Evolutionary conservation across 2,329 filamentous ascomycete genomes (phyloP).

Genomic region (Sporothrix inflata): DNA sequence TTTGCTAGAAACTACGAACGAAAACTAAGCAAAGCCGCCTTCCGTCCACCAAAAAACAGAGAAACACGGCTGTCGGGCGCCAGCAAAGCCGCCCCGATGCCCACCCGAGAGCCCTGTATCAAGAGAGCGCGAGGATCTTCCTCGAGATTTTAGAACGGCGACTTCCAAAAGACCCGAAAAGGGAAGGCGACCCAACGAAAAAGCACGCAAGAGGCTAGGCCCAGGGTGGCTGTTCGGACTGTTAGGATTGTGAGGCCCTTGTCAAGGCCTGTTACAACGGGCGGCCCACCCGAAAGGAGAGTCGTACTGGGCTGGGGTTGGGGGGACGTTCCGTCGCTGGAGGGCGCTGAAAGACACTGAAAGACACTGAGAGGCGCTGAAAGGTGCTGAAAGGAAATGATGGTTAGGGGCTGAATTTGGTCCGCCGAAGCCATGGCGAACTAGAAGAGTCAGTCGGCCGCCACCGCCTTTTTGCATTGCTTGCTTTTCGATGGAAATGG

Average conservation of each 20-base stretch:
- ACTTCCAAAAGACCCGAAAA: not conserved
- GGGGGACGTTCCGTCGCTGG: not conserved
- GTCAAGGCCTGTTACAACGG: not conserved
- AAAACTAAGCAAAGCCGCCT: conserved; percentile 11
- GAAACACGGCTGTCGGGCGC: conserved; percentile 23
- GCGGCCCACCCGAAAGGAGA: not conserved
- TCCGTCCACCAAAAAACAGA: not conserved
- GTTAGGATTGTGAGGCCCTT: too few relatives aligned
- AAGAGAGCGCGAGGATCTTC: not conserved
- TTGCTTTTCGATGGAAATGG: conserved; percentile 28
- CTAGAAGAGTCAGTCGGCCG: conserved; percentile 27
- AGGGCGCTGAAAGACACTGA: not conserved
- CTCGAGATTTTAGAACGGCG: not conserved
- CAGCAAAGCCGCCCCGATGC: conserved; percentile 17
- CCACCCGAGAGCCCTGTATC: conserved; percentile 21
- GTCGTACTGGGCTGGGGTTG: not conserved
- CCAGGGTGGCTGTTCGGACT: not conserved
- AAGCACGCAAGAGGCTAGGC: conserved; percentile 32
- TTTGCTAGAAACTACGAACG: not conserved
- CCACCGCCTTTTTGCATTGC: conserved; percentile 28
- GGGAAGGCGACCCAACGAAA: not conserved
- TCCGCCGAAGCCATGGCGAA: conserved; percentile 3
- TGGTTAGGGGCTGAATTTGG: not conserved
- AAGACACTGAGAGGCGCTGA: too few relatives aligned
- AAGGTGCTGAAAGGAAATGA: not conserved